Evolutionary conservation across 73 alveolate genomes (phyloP), one percentile per base, ranked within the genome.

Genomic region (Tetrahymena elliotti): DNA sequence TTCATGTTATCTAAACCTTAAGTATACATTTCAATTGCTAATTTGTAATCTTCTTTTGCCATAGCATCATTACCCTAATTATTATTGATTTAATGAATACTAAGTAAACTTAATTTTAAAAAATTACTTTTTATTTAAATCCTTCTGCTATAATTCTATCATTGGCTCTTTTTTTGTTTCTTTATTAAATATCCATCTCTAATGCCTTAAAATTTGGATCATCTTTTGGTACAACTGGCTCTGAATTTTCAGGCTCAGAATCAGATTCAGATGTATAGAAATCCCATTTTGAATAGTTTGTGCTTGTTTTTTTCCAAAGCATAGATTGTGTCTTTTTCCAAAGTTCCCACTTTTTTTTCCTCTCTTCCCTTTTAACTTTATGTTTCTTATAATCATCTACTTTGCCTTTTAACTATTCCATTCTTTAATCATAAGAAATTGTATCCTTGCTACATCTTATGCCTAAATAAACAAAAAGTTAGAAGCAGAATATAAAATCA

Each of bases 201-300:
- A 99, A 97, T 8, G 99, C 99, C 54, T 97, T 97, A 97, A 99
- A 99, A 94, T 98, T 97, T 16, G 99, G 99, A 93, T 99, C 99
- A 94, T 99, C 98, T 93, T 98, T 98, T 35, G 99, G 99, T 37
- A 99, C 97, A 53, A 99, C 98, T 10, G 99, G 99, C 40, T 99
- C 99, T 13, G 97, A 82, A 27, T 96, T 94, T 68, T 95, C 98
- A 82, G 97, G 98, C 22, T 97, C 99, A 33, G 98, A 99, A 92
- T 97, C 99, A 38, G 98, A 98, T 53, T 98, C 98, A 83, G 98
- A 98, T 83, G 97, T 98, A 93, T 98, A 99, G 98, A 95, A 98
- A 54, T 99, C 99, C 99, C 99, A 99, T 96, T 99, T 99, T 38
- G 97, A 98, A 95, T 99, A 98, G 94, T 98, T 99, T 31, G 99